Evolutionary conservation across 208 protist species (phyloP), one percentile per base, ranked within the genome.

Genomic region (Leptomonas seymouri): DNA sequence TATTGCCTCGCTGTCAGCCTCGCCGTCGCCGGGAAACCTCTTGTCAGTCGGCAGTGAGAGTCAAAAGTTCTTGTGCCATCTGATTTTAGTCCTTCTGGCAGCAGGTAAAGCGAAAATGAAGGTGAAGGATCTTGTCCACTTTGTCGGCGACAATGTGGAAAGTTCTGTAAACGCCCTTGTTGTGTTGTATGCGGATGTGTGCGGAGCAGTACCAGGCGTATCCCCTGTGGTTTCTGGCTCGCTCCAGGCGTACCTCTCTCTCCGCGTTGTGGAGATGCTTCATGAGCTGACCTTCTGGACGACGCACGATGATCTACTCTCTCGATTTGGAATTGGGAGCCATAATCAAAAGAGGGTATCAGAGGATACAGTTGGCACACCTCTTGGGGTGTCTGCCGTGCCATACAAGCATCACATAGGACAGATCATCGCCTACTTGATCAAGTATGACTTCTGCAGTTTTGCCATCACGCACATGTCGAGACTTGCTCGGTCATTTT

Each of bases 261-360:
- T 67, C 41, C 65, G 62, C 39, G 23, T 76, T 11, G 58, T 86
- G 50, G 53, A 74, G 18, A 23, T 82, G 15, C 21, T 86, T 20
- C 72, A 74, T 18, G 72, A 80, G 45, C 51, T 86, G 21, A 78
- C 66, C 1, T 82, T 80, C 45, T 86, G 81, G 81, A 76, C 65
- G 16, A 74, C 71, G 55, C 80, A 80, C 56, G 69, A 82, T 21
- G 60, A 61, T 1, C 36, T 78, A 39, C 21, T 68, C 60, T 12
- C 59, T 16, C 54, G 28, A 9, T 42, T 64, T 14, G 54, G 66
- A 21, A 58, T 54, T 20, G 60, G 51, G 31, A 80, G 45, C 44
- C 31, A 69, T 2, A 42, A 12, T 7, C 60, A 67, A 21, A 72
- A 55, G 49, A 28, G 16, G 0, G 44, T 20, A 3, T 41, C 39